Evolutionary conservation across 768 basidiomycete genomes (phyloP).

Genomic region (Hemileccinum rubropunctum): DNA sequence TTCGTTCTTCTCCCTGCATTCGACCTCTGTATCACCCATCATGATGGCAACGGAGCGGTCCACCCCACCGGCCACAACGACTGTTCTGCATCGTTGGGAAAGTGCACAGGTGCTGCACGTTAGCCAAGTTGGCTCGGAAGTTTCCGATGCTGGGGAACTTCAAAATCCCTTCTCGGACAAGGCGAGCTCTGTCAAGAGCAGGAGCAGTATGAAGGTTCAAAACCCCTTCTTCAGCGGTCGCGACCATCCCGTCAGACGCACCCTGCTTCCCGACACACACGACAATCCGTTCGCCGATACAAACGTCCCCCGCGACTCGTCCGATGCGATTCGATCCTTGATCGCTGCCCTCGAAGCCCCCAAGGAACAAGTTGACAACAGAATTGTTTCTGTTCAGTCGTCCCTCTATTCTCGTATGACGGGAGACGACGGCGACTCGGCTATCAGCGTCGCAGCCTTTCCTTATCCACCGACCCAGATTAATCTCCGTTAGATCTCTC

Average conservation of each 20-base stretch:
- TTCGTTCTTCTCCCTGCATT: conserved; percentile 49
- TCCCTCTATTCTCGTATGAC: conserved; percentile 35
- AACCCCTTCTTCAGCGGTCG: conserved; percentile 45
- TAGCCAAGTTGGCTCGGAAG: conserved; percentile 22
- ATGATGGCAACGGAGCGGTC: conserved; percentile 50
- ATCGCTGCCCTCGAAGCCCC: conserved; percentile 62
- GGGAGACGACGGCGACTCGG: conserved; percentile 25
- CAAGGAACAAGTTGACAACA: conserved; percentile 42
- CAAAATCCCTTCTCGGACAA: conserved; percentile 28
- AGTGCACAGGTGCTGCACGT: conserved; percentile 60
- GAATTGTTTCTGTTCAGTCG: conserved; percentile 60
- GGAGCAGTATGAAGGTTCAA: conserved; percentile 9
- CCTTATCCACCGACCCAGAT: conserved; percentile 29
- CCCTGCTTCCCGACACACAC: conserved; percentile 10
- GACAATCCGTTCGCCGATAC: conserved; percentile 46
- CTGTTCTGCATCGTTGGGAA: conserved; percentile 62
- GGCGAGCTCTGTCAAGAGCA: conserved; percentile 15
- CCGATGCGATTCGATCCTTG: conserved; percentile 55
- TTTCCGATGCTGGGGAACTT: conserved; percentile 6
- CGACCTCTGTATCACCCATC: conserved; percentile 51
- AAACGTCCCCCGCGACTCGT: conserved; percentile 15
- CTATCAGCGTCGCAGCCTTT: conserved; percentile 26
- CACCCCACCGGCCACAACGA: conserved; percentile 55
- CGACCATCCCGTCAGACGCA: conserved; percentile 31
- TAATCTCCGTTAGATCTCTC: conserved; percentile 7